Base-by-base conservation (phyloP, 805 yeast species). In the Ascoidea tarda region DNA sequence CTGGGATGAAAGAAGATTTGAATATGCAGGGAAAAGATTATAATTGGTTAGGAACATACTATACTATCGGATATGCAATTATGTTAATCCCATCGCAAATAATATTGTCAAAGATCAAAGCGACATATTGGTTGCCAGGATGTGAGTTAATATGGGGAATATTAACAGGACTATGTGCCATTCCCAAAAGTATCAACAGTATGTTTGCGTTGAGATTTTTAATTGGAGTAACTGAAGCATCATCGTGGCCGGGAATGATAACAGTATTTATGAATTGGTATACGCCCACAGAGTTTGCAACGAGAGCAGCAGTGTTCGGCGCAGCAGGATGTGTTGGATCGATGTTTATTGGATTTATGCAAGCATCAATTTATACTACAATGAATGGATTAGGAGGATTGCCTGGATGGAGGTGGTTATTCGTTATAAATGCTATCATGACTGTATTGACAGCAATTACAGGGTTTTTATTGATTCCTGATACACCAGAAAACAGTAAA, bases 381-480 rank as follows among this genome's bases (percentile, higher is more conserved):
- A 53, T 69, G 55, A 61, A 58, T 42, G 69, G 67, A 6, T 55
- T 53, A 5, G 60, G 55, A 21, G 75, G 75, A 4, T 62, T 63
- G 32, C 62, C 63, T 16, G 64, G 71, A 5, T 76, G 81, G 81
- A 67, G 72, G 59, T 76, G 80, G 81, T 69, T 74, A 51, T 76
- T 72, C 58, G 72, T 76, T 33, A 66, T 76, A 52, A 79, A 77
- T 57, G 79, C 79, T 12, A 65, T 75, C 49, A 63, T 72, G 49
- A 64, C 69, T 4, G 57, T 69, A 16, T 68, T 66, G 4, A 63
- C 70, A 16, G 75, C 74, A 0, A 14, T 70, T 3, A 46, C 60
- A 8, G 75, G 75, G 0, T 63, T 61, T 44, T 59, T 66, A 47
- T 57, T 64, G 21, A 55, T 70, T 33, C 77, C 77, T 5, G 75